Conservation (phyloP, 257 asterid genomes). For the Jacaranda mimosifolia region DNA sequence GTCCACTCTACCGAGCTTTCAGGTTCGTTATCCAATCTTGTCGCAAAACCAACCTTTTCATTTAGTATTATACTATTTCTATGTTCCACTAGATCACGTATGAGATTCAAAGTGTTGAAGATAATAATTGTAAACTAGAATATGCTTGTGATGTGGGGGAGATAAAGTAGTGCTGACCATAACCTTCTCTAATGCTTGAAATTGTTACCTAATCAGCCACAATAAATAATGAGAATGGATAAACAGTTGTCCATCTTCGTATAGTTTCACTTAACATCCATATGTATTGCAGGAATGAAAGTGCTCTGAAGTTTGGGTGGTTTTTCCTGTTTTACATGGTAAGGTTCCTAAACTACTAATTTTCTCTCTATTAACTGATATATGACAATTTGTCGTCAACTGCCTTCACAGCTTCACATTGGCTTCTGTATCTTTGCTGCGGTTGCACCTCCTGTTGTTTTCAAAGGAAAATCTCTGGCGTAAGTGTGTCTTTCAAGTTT, state of each 20-base stretch:
- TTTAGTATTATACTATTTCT: conserved; percentile 6
- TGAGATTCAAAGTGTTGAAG: neutral
- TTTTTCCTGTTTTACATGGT: conserved; percentile 92
- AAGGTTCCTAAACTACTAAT: conserved; percentile 35
- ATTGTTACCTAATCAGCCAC: too few species aligned
- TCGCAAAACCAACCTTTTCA: conserved; percentile 27
- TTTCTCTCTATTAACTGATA: conserved; percentile 12
- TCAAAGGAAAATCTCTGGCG: conserved; percentile 94
- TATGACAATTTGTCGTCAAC: conserved; percentile 12
- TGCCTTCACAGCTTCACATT: conserved; percentile 77
- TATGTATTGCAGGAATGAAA: conserved; percentile 73
- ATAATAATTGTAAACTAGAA: neutral
- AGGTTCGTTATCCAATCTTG: conserved; percentile 56
- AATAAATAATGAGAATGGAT: neutral
- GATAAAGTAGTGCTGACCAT: neutral
- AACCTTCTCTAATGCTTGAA: conserved; percentile 8
- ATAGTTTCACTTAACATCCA: neutral
- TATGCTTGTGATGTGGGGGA: neutral
- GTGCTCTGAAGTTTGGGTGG: conserved; percentile 90
- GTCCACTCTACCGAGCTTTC: conserved; percentile 94
- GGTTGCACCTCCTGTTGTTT: conserved; percentile 92
- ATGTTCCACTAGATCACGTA: neutral
- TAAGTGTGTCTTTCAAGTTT: conserved; percentile 46
- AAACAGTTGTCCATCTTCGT: conserved; percentile 9
- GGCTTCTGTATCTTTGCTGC: conserved; percentile 84